These are phyloP conservation scores for Plasmodium vivax DNA, from an alignment of 169 alveolate species.

Conservation along the genomic window DNA sequence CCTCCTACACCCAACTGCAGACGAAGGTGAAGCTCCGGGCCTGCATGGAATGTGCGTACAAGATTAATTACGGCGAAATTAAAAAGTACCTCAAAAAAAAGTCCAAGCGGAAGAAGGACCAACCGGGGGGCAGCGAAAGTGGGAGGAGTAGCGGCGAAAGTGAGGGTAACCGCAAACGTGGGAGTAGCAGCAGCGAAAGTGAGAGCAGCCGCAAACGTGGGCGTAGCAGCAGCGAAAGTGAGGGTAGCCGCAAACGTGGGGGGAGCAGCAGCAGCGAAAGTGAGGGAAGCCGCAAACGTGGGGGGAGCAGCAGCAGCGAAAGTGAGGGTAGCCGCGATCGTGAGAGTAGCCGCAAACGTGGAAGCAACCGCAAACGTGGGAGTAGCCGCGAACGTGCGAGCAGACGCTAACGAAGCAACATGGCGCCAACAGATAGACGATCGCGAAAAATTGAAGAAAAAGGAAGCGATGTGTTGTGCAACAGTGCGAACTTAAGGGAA, in stretches of 20 bases:
- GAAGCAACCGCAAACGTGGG: neutral
- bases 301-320: neutral
- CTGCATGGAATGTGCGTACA: constrained; percentile 66
- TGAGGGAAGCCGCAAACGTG: neutral
- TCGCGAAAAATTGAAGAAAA: neutral
- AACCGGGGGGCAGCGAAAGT: neutral
- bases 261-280: neutral
- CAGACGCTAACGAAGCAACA: too few relatives aligned
- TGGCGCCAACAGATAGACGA: neutral
- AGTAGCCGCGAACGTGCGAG: too few relatives aligned
- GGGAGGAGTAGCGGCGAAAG: neutral
- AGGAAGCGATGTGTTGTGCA: constrained; percentile 2
- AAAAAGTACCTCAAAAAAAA: constrained; percentile 52
- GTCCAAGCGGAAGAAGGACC: neutral
- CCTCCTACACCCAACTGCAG: neutral
- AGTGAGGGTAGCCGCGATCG: too few relatives aligned
- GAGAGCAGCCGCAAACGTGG: neutral
- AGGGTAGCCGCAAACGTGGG: neutral
- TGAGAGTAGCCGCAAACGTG: neutral
- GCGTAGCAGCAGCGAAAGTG: neutral
- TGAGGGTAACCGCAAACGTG: neutral
- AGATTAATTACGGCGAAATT: constrained; percentile 45
- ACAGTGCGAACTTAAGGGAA: neutral
- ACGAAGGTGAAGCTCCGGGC: constrained; percentile 56
- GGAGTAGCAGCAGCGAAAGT: neutral